Evolutionary conservation across 768 basidiomycete genomes (phyloP).

Genomic region (Lactarius evosmus): DNA sequence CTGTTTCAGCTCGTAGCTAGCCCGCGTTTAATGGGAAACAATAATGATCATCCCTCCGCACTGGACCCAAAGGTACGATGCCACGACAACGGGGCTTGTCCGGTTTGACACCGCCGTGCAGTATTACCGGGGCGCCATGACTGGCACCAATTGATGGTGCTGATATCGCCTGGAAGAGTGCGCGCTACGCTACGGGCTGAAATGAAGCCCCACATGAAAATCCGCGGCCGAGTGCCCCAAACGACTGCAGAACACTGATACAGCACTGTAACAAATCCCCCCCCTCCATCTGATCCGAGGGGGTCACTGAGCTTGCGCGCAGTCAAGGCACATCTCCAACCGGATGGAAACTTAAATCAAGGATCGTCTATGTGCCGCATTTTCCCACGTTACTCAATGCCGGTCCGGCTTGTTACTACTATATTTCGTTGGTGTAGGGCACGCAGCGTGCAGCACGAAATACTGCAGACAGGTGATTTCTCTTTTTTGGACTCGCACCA

Average conservation of each 20-base stretch:
- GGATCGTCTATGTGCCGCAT: no score
- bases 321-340: neutral
- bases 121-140: neutral
- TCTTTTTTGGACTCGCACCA: neutral
- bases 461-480: neutral
- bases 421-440: no score
- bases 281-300: neutral
- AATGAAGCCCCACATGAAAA: constrained; percentile 15
- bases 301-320: neutral
- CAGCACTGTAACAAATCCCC: no score
- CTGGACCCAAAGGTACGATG: neutral
- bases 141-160: neutral
- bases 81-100: neutral
- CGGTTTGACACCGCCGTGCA: neutral
- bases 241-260: neutral
- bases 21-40: neutral
- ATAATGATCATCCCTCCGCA: neutral
- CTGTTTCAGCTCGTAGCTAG: neutral
- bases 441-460: no score
- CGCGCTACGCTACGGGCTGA: no score
- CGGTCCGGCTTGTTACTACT: no score
- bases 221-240: constrained; percentile 7
- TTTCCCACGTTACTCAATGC: no score
- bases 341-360: neutral
- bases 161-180: neutral